Evolutionary conservation across 176 grass and related monocot genomes (phyloP), one percentile per base, ranked within the genome.

Genomic region (Oryza officinalis): DNA sequence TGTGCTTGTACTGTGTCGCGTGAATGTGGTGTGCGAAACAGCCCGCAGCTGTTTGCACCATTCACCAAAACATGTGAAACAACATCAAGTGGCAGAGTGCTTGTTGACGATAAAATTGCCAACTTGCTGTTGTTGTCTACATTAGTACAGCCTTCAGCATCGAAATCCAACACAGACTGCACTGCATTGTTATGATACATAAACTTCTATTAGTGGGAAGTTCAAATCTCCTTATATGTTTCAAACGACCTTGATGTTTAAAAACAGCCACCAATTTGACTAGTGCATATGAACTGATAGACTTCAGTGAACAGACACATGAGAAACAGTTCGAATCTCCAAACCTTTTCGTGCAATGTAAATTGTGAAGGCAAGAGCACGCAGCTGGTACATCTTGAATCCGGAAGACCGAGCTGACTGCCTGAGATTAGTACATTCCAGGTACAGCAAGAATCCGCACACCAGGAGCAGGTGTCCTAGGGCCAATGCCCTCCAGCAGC

Each of bases 321-420:
- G 12, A 22, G 49, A 65, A 52, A 27, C 23, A 23, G 5, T 22
- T 22, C 10, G 6, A 7, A 64, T 25, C 27, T 40, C 40, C 28
- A 26, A 64, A 85, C 59, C 77, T 25, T 70, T 64, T 54, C 40
- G 20, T 1, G 63, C 63, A 47, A 23, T n/a, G 32, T 71, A 32
- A 59, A 28, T 25, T 35, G 68, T 61, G 10, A 38, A 46, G 61
- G 68, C 74, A 32, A 9, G 45, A 49, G 40, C 47, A 54, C 31
- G 9, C 75, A 25, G 63, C 46, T 80, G 76, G 76, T 40, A 68
- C 63, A 44, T 31, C 27, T 69, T 3, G 46, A 80, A 35, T 52
- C 49, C 76, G 63, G 81, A 69, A 85, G 79, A 82, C 79, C 72
- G 66, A 60, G 83, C 59, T 73, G 57, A 67, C 66, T 78, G 72